A percentile compares a stretch with the other conserved stretches of the same genome.
phyloP scores from a whole-genome alignment of 352 stramenopile species.

The Elongisporangium senticosum region DNA sequence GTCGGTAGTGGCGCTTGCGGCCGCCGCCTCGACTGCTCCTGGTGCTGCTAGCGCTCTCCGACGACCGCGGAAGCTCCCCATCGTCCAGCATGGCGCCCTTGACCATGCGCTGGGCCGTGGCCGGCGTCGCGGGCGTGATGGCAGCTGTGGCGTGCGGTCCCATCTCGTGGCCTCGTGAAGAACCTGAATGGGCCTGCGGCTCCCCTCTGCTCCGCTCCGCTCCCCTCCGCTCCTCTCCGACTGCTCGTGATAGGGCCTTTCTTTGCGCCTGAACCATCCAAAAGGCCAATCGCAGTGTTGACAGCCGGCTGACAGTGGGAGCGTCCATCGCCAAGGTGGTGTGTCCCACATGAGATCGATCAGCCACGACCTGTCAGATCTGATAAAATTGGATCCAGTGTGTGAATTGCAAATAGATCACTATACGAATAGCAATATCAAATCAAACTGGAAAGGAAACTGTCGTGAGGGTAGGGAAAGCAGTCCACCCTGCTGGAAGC shows the following conservation, averaged over 20 bases:
- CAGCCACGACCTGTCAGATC: background rate
- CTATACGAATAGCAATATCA: background rate
- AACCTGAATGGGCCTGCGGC: background rate
- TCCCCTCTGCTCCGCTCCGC: background rate
- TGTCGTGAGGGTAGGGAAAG: background rate
- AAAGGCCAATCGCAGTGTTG: background rate
- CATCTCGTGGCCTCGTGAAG: background rate
- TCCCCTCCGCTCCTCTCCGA: background rate
- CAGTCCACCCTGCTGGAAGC: background rate
- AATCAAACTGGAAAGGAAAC: background rate
- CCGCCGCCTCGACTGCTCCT: conserved; percentile 10
- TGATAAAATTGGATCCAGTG: background rate
- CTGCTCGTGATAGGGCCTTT: background rate
- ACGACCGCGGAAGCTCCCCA: background rate
- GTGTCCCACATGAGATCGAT: background rate
- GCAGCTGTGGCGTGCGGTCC: background rate
- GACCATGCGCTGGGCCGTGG: background rate
- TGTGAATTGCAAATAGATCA: background rate
- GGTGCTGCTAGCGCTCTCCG: background rate
- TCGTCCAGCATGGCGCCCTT: conserved; percentile 4
- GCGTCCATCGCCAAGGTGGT: background rate
- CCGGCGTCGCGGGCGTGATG: background rate
- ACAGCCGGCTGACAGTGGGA: background rate
- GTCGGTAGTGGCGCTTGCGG: conserved; percentile 1
- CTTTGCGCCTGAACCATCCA: background rate